Conservation (phyloP, 129 eudicot species). For the Pulicaria dysenterica region DNA sequence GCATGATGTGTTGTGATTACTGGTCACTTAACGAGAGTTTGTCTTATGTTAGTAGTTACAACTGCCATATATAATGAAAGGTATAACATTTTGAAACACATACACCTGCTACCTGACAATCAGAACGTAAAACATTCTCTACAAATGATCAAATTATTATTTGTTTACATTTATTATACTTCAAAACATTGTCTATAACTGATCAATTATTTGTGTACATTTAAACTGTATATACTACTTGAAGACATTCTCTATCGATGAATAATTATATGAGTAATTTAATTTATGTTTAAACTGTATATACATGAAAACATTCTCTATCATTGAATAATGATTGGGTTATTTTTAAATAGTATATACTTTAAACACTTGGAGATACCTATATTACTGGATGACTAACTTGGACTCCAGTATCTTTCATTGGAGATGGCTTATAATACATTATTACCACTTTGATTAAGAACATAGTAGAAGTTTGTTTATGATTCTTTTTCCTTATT, state of each 20-base stretch:
- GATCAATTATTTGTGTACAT: neutral
- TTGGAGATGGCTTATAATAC: neutral
- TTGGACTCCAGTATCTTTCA: neutral
- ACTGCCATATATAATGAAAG: neutral
- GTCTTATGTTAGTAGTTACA: neutral
- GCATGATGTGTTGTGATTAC: neutral
- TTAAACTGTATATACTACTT: neutral
- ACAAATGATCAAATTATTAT: neutral
- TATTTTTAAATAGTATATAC: neutral
- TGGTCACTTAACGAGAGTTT: neutral
- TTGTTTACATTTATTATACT: neutral
- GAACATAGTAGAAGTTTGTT: neutral
- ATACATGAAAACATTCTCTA: neutral
- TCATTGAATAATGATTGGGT: neutral
- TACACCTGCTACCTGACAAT: neutral
- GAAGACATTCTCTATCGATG: neutral
- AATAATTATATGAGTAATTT: neutral
- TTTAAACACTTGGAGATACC: slow-evolving; percentile 2
- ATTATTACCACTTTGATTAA: neutral
- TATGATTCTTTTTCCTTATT: neutral
- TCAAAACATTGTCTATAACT: neutral
- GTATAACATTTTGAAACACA: neutral
- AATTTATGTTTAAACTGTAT: neutral
- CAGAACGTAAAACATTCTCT: neutral
- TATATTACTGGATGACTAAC: slow-evolving; percentile 6